Conservation (phyloP, 2,329 filamentous ascomycete genomes). For the Fusarium sp. region DNA sequence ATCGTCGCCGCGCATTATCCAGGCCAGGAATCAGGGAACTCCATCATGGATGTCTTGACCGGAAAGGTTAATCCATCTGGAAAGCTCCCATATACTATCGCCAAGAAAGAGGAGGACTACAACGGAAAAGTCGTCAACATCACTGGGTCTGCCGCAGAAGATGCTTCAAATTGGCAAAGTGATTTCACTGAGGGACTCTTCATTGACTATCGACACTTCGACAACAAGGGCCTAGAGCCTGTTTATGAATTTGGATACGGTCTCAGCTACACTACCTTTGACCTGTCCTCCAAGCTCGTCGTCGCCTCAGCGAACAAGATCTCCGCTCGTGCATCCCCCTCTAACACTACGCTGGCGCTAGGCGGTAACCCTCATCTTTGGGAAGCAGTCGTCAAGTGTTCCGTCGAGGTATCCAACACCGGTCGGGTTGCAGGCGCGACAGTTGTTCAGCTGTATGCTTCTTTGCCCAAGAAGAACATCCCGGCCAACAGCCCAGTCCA, state of each 20-base stretch:
- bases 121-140: not conserved
- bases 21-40: conserved; percentile 37
- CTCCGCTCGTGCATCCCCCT: not conserved
- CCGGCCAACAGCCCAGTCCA: conserved; percentile 58
- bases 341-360: not conserved
- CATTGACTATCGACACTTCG: conserved; percentile 79
- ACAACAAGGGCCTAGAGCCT: conserved; percentile 69
- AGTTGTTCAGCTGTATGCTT: conserved; percentile 67
- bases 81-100: conserved; percentile 3
- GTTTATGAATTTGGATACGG: conserved; percentile 83
- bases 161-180: not conserved
- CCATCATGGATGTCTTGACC: not conserved
- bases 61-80: conserved; percentile 1
- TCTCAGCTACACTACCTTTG: conserved; percentile 78
- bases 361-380: not conserved
- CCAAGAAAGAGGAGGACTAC: conserved; percentile 3
- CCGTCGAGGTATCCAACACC: not conserved
- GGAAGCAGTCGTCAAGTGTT: not conserved
- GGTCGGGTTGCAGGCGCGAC: conserved; percentile 61
- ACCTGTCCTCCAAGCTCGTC: not conserved
- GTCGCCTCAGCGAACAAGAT: not conserved
- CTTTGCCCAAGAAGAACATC: conserved; percentile 51
- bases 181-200: not conserved
- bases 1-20: conserved; percentile 80
- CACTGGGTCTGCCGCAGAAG: not conserved